Conservation (phyloP, 176 grass and related monocot genomes). For the Lolium multiflorum region DNA sequence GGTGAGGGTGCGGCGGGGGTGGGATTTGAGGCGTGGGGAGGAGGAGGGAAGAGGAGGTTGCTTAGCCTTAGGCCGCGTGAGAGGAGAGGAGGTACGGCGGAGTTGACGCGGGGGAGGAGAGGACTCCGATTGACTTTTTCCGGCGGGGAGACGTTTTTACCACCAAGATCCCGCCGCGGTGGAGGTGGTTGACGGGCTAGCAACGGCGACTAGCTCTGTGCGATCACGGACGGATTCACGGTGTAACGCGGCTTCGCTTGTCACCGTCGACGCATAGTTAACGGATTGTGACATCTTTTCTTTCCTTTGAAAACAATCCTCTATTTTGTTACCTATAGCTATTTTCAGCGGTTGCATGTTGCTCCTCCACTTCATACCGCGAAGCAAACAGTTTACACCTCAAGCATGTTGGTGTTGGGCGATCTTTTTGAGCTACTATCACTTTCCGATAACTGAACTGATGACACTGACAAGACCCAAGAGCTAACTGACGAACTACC, state of each 20-base stretch:
- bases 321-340: background rate
- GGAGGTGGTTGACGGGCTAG: background rate
- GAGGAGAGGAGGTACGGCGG: constrained; percentile 29
- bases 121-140: constrained; percentile 43
- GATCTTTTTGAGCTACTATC: too few species aligned
- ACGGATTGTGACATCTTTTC: constrained; percentile 17
- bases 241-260: background rate
- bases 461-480: too few species aligned
- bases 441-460: too few species aligned
- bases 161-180: background rate
- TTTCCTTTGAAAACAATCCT: background rate
- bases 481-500: too few species aligned
- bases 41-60: constrained; percentile 14
- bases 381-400: too few species aligned
- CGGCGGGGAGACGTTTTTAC: background rate
- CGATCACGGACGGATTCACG: background rate
- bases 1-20: background rate
- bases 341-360: too few species aligned
- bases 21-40: constrained; percentile 16
- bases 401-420: too few species aligned
- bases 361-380: too few species aligned
- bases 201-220: background rate
- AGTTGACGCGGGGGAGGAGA: constrained; percentile 24
- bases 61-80: constrained; percentile 27
- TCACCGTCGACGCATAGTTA: constrained; percentile 5